Percentiles rank a stretch among this genome's conserved stretches.
These are phyloP conservation scores for Melastoma malabathricum DNA, from an alignment of 345 rosid species.

Conservation along the genomic window DNA sequence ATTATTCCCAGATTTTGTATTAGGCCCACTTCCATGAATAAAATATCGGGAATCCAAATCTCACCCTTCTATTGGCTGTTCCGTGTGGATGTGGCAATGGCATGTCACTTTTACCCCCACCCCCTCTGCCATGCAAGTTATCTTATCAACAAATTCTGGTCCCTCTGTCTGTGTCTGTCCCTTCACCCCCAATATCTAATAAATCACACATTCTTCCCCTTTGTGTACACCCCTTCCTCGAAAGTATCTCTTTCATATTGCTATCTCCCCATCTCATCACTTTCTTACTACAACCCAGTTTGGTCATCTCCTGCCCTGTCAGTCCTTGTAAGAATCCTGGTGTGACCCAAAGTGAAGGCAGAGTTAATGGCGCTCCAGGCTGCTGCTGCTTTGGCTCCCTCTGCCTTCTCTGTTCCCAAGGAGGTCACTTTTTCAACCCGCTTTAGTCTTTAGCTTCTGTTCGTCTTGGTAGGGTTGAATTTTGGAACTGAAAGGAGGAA, in stretches of 20 bases:
- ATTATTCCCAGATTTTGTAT: no score
- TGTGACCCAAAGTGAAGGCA: no score
- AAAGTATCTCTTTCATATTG: slow-evolving; percentile 11
- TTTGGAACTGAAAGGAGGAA: no score
- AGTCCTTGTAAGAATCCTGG: no score
- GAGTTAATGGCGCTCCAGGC: slow-evolving; percentile 58
- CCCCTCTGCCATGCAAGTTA: slow-evolving; percentile 12
- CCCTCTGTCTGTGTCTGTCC: slow-evolving; percentile 7
- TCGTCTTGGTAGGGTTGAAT: no score
- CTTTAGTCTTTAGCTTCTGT: neutral
- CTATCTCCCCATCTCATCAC: neutral
- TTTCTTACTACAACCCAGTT: no score
- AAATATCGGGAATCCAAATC: slow-evolving; percentile 41
- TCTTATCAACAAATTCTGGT: slow-evolving; percentile 35
- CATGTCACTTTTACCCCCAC: slow-evolving; percentile 8
- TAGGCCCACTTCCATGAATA: slow-evolving; percentile 7
- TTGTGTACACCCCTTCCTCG: slow-evolving; percentile 11
- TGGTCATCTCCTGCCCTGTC: no score
- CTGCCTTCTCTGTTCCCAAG: slow-evolving; percentile 42
- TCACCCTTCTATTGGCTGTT: slow-evolving; percentile 38
- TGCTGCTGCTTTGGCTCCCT: slow-evolving; percentile 62
- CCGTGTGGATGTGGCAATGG: slow-evolving; percentile 25
- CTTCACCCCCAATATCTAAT: no score
- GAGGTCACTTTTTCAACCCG: slow-evolving; percentile 30
- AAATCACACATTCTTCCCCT: neutral